Evolutionary conservation across 2,329 filamentous ascomycete genomes (phyloP), one percentile per base, ranked within the genome.

Genomic region (Parafenestella ontariensis): DNA sequence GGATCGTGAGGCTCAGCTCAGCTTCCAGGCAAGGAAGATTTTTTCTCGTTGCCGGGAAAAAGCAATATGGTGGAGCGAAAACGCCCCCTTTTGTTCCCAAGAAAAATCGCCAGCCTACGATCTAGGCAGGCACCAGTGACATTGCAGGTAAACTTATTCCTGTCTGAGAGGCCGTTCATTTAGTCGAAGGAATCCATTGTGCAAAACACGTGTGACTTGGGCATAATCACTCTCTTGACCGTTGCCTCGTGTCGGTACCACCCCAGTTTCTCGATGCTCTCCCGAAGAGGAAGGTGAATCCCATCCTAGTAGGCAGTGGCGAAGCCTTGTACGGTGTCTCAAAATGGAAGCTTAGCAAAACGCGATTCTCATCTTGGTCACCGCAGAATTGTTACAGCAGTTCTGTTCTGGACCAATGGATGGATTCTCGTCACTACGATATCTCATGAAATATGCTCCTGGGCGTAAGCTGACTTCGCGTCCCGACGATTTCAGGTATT

Each of bases 1-100:
- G 29, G 41, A 43, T 28, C 17, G 24, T 43, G 41, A 43, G 41
- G 41, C 41, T 43, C 41, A 26, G 37, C 37, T n/a, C 18, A 43
- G 15, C 15, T 31, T 15, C 41, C 24, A 17, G 24, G 41, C 29
- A 43, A 24, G 29, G n/a, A n/a, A n/a, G n/a, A n/a, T n/a, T n/a
- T 29, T 43, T 24, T 29, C 33, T 28, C 24, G 15, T 18, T 29
- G 15, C 41, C 41, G 41, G 29, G 41, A 43, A 43, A 43, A 43
- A 43, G 41, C 41, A 43, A 43, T 31, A 29, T 43, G 41, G 37
- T 24, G 20, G 37, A 40, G 37, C 24, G n/a, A 34, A 10, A 34
- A 34, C 31, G 31, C 31, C 31, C 31, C 31, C 13, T 34, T 13
- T 17, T 34, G 9, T 5, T 4, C 13, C 4, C 5, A 36, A 13